These are phyloP conservation scores for Osmozyma mogii DNA, from an alignment of 805 yeast species.

Conservation along the genomic window DNA sequence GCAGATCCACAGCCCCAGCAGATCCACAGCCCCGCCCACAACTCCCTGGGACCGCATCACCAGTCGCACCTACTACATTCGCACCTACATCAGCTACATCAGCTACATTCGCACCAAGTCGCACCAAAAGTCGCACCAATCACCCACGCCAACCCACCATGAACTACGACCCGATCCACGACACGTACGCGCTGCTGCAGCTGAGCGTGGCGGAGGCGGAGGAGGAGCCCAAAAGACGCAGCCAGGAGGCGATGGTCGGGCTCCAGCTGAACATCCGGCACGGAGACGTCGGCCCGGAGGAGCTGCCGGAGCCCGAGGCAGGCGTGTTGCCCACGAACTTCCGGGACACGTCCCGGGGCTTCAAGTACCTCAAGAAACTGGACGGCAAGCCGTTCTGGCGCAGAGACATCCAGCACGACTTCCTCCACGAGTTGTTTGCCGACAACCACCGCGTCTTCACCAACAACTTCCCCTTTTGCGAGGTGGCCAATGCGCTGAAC, in stretches of 20 bases:
- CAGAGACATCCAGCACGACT: constrained; percentile 77
- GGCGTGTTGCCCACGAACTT: constrained; percentile 8
- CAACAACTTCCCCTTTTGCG: constrained; percentile 44
- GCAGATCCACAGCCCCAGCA: too few relatives aligned
- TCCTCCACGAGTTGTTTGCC: constrained; percentile 55
- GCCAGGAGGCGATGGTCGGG: too few relatives aligned
- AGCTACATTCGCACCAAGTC: too few relatives aligned
- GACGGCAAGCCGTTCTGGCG: constrained; percentile 94
- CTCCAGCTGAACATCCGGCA: not conserved
- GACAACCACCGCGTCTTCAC: constrained; percentile 62
- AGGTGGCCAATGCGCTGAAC: constrained; percentile 26
- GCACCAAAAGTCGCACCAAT: too few relatives aligned
- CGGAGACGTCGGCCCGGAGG: too few relatives aligned
- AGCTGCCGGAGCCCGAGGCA: constrained; percentile 3
- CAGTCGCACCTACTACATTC: too few relatives aligned
- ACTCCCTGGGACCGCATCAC: too few relatives aligned
- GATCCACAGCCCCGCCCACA: too few relatives aligned
- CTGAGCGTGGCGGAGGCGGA: not conserved
- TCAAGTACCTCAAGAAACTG: constrained; percentile 68
- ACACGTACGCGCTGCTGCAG: constrained; percentile 16
- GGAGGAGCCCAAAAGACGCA: too few relatives aligned
- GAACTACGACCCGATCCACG: constrained; percentile 40
- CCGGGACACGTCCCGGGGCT: constrained; percentile 16
- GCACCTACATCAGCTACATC: too few relatives aligned
- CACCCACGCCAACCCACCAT: too few relatives aligned